These are phyloP conservation scores for Plantago elongata DNA, from an alignment of 257 asterid species.

Conservation along the genomic window DNA sequence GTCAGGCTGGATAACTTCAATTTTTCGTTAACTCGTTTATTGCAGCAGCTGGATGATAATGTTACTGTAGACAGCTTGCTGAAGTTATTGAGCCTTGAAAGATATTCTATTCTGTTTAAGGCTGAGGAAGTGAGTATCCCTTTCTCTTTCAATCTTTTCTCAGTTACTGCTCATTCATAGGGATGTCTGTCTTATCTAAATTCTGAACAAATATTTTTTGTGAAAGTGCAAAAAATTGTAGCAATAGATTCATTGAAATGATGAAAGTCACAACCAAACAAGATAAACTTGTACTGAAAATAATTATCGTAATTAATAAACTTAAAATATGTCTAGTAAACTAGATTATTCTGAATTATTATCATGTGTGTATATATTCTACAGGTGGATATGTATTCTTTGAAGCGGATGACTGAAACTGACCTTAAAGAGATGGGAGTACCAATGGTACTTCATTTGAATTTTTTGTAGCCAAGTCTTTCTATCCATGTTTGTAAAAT, in stretches of 20 bases:
- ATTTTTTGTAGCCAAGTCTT: slow-evolving; percentile 5
- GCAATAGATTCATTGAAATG: neutral
- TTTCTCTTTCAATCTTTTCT: slow-evolving; percentile 12
- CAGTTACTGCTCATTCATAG: neutral
- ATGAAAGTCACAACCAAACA: neutral
- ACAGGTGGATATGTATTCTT: slow-evolving; percentile 90
- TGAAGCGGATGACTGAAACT: slow-evolving; percentile 83
- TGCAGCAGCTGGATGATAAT: slow-evolving; percentile 63
- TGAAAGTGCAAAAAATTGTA: slow-evolving; percentile 3
- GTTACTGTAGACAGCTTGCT: slow-evolving; percentile 75
- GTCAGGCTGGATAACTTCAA: slow-evolving; percentile 11
- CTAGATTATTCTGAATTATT: slow-evolving; percentile 1
- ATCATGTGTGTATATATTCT: slow-evolving; percentile 20
- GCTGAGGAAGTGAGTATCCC: slow-evolving; percentile 77
- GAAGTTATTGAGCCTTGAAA: slow-evolving; percentile 73
- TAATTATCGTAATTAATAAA: neutral
- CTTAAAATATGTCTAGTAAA: slow-evolving; percentile 8
- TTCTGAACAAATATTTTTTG: neutral
- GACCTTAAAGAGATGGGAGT: slow-evolving; percentile 91
- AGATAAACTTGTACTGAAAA: slow-evolving; percentile 3
- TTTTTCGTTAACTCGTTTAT: slow-evolving; percentile 16
- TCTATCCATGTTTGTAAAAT: neutral
- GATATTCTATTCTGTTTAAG: slow-evolving; percentile 66
- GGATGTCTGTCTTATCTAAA: neutral
- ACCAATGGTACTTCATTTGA: slow-evolving; percentile 68